phyloP scores from a whole-genome alignment of 495 filamentous ascomycete species.

The Penicillium fimorum region DNA sequence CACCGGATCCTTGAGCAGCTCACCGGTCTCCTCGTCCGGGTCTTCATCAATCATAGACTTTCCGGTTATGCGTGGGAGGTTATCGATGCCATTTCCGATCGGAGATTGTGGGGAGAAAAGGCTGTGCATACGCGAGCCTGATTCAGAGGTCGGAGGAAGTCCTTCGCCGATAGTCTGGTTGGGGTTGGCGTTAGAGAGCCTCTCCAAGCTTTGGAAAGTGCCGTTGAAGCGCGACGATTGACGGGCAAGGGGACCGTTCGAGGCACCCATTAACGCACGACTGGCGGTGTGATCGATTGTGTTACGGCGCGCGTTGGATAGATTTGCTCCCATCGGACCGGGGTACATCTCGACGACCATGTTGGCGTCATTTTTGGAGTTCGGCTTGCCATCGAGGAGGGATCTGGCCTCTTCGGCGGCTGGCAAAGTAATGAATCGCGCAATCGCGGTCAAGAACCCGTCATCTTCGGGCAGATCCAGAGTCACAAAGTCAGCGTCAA shows the following conservation, averaged over 20 bases:
- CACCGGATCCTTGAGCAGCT: constrained; percentile 79
- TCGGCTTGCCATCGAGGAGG: constrained; percentile 77
- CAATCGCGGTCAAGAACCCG: constrained; percentile 71
- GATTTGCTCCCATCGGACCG: constrained; percentile 39
- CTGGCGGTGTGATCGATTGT: constrained; percentile 58
- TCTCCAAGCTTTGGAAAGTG: constrained; percentile 70
- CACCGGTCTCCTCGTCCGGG: constrained; percentile 79
- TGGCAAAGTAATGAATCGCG: constrained; percentile 66
- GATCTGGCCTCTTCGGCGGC: constrained; percentile 76
- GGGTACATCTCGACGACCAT: constrained; percentile 76
- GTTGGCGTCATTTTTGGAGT: constrained; percentile 67
- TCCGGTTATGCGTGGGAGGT: constrained; percentile 68
- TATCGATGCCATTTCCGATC: constrained; percentile 69
- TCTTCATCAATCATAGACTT: constrained; percentile 87
- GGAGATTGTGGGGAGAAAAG: constrained; percentile 84
- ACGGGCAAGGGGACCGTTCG: constrained; percentile 57
- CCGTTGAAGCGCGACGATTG: constrained; percentile 76
- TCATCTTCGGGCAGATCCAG: constrained; percentile 64
- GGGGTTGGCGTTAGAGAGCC: constrained; percentile 62
- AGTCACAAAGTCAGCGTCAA: constrained; percentile 69
- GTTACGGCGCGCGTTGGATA: constrained; percentile 51
- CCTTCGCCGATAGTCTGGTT: constrained; percentile 50
- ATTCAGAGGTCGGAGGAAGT: constrained; percentile 60
- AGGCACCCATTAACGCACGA: constrained; percentile 52
- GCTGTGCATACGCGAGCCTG: constrained; percentile 63